Evolutionary conservation across 1,139 yeast genomes (phyloP), one percentile per base, ranked within the genome.

Genomic region (Saccharomyces hybrid): DNA sequence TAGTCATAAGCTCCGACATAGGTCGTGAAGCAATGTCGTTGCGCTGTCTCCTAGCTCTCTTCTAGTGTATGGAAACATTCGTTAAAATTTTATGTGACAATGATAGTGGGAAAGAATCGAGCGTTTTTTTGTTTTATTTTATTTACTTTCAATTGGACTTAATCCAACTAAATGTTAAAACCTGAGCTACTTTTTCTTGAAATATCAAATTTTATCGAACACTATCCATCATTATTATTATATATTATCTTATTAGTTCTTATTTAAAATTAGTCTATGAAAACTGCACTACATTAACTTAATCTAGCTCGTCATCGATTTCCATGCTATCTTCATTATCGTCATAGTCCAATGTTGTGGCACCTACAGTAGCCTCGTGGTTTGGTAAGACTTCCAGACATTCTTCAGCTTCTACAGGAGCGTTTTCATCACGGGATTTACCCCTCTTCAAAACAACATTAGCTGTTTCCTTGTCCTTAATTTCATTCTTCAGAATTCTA

Each of bases 371-470:
- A 51, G 78, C 76, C 58, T 86, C 91, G 66, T 93, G 98, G 73
- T 93, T 95, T 49, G 97, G 91, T 49, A 85, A 61, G 4, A 95
- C 96, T 48, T 82, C 86, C 56, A 93, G 75, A 14, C 95, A 95
- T 50, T 78, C 80, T 26, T 83, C 83, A 28, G 69, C 70, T 23
- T 64, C 61, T 38, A 79, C 78, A 31, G 88, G 85, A 50, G 73
- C 74, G 13, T 86, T 96, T 9, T 78, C 76, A 68, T 90, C 97
- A 70, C 88, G 87, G 65, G 89, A 96, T 66, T 78, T 79, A 55
- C 90, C 80, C 69, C 87, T 57, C 49, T 62, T 63, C 59, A 78
- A 70, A 16, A 80, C 78, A 46, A 93, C 86, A 48, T 75, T 75
- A 13, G 88, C 97, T 5, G 79, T 77, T 70, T 93, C 99, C 70